Conservation (phyloP, 108 stramenopile species). For the Nitzschia palea region DNA sequence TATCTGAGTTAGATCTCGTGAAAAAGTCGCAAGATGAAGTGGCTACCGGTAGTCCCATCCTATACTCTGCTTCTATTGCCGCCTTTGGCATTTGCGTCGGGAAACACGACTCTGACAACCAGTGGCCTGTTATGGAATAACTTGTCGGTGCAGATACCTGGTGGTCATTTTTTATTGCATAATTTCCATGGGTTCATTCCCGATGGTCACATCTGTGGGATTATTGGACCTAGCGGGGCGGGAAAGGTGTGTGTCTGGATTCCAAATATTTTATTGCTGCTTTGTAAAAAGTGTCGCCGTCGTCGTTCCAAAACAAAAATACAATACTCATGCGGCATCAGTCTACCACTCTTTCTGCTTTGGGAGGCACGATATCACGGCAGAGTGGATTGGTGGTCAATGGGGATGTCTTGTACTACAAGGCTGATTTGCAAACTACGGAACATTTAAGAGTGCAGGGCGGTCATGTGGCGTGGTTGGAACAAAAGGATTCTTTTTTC, state of each 20-base stretch:
- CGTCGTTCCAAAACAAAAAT: not conserved
- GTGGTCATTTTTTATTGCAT: slow-evolving; percentile 44
- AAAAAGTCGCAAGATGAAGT: no score
- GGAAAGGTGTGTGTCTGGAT: slow-evolving; percentile 52
- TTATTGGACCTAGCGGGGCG: slow-evolving; percentile 68
- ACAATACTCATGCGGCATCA: no score
- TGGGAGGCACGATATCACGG: slow-evolving; percentile 25
- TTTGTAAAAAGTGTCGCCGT: not conserved
- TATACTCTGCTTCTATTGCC: no score
- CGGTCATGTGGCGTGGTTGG: slow-evolving; percentile 76
- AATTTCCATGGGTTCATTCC: slow-evolving; percentile 50
- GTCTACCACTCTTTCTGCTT: slow-evolving; percentile 14
- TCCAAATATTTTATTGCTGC: no score
- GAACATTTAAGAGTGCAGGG: slow-evolving; percentile 39
- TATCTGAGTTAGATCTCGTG: no score
- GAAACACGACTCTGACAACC: no score
- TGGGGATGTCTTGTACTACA: slow-evolving; percentile 26
- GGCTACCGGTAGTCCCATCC: no score
- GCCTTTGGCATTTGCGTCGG: not conserved
- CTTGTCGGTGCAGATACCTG: slow-evolving; percentile 21
- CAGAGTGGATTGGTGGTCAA: slow-evolving; percentile 21
- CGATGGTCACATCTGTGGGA: slow-evolving; percentile 67
- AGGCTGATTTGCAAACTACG: not conserved
- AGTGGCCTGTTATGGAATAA: slow-evolving; percentile 34
- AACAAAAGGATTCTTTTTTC: slow-evolving; percentile 84